These are phyloP conservation scores for Tulasnella sp. DNA, from an alignment of 768 basidiomycete genomes.

Conservation along the genomic window DNA sequence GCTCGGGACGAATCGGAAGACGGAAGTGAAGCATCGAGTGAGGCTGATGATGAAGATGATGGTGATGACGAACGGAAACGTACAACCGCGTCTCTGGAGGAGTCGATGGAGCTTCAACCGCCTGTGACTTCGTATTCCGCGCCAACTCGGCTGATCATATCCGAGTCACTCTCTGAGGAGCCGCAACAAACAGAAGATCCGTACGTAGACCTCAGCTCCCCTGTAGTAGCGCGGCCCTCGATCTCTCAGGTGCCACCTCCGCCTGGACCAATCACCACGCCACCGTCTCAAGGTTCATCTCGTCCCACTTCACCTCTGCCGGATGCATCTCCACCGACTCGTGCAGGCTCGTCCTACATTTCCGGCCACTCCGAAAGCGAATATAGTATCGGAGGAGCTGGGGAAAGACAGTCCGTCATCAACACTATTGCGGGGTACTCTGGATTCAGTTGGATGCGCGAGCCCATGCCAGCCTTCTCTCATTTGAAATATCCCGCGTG, in stretches of 20 bases:
- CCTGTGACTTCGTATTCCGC: not conserved
- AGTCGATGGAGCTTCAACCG: not conserved
- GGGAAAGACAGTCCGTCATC: conserved; percentile 11
- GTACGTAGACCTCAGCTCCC: conserved; percentile 4
- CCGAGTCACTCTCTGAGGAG: not conserved
- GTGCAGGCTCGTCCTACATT: not conserved
- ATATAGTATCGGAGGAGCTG: not conserved
- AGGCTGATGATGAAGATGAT: conserved; percentile 59
- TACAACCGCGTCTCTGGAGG: not conserved
- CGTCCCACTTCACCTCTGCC: conserved; percentile 5
- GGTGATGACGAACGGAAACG: conserved; percentile 37
- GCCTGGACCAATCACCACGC: not conserved
- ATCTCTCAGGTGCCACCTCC: not conserved
- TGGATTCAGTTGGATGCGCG: conserved; percentile 19
- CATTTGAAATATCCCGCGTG: conserved; percentile 19
- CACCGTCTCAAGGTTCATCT: not conserved
- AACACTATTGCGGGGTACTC: conserved; percentile 12
- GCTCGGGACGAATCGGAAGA: conserved; percentile 61
- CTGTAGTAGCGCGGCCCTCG: not conserved
- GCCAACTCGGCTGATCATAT: not conserved
- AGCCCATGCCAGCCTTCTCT: conserved; percentile 5
- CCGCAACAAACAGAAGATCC: not conserved
- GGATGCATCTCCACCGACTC: not conserved
- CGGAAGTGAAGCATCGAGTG: conserved; percentile 51
- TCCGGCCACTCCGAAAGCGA: conserved; percentile 14